A percentile compares a stretch with the other conserved stretches of the same genome.
These are phyloP conservation scores for Mucor plumbeus DNA, from an alignment of 371 early-diverging fungal species.

Conservation along the genomic window DNA sequence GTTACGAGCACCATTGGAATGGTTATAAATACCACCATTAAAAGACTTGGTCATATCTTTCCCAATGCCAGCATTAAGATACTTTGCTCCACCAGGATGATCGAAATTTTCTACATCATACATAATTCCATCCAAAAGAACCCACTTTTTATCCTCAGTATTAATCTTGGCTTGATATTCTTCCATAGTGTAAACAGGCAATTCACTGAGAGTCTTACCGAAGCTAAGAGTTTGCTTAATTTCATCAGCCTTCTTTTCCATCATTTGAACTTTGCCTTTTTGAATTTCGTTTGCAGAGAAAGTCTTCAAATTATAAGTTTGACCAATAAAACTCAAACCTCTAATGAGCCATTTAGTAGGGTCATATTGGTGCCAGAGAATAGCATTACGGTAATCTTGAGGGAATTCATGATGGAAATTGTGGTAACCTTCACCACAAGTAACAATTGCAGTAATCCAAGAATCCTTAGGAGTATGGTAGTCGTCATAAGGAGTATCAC, in stretches of 20 bases:
- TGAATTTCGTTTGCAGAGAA: constrained; percentile 91
- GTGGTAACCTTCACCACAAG: constrained; percentile 88
- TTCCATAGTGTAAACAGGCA: constrained; percentile 80
- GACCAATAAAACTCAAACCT: constrained; percentile 63
- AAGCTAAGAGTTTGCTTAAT: constrained; percentile 69
- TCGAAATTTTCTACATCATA: constrained; percentile 92
- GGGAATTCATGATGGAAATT: constrained; percentile 97
- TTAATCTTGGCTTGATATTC: constrained; percentile 66
- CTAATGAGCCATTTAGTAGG: constrained; percentile 96
- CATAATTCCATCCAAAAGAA: constrained; percentile 86
- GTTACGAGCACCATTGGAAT: constrained; percentile 84
- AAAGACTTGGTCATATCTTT: constrained; percentile 86
- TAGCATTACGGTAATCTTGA: constrained; percentile 94
- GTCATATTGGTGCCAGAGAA: constrained; percentile 89
- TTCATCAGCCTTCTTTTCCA: constrained; percentile 75
- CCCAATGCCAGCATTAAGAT: constrained; percentile 76
- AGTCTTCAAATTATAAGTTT: constrained; percentile 84
- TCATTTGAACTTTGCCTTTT: constrained; percentile 87
- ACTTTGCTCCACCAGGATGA: constrained; percentile 90
- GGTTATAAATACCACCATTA: constrained; percentile 89
- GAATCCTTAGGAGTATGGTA: constrained; percentile 81
- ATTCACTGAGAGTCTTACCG: constrained; percentile 69
- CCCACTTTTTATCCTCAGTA: constrained; percentile 70
- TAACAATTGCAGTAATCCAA: constrained; percentile 81
- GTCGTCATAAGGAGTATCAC: constrained; percentile 81